Base-by-base conservation (phyloP, 2,329 filamentous ascomycete species). In the Zalaria sp. region DNA sequence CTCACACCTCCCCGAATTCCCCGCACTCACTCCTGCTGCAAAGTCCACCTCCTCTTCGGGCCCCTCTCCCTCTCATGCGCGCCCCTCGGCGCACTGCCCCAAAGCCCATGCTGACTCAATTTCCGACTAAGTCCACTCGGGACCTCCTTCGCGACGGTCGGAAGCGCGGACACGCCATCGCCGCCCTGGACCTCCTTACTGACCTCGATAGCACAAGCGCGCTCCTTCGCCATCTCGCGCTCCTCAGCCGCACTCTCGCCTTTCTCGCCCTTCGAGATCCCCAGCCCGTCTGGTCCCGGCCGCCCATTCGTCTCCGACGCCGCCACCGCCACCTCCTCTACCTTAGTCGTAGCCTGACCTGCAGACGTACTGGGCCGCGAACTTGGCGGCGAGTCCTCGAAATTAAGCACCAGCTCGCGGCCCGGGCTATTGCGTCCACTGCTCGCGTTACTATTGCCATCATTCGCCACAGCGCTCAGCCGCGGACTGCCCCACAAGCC, bases 31-130 rank as follows among this genome's bases (percentile, higher is more conserved):
- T 51, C 51, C 34, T 53, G 46, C 37, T 55, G 59, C 32, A 66
- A 53, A 3, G 62, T 67, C 64, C 64, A 67, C 41, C 64, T 49
- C 49, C 64, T 56, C 56, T 67, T 67, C 25, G 58, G 56, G 5
- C 60, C 61, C 26, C 49, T 49, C 5, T 56, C 56, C 41, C 62
- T 56, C 49, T 58, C 57, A 27, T 57, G 57, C 18, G 43, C 45
- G 4, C 50, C 44, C 50, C 52, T 47, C 47, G 52, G 51, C 9
- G 59, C 57, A n/a, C 56, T 57, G 0, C 65, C 65, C 66, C 66
- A 69, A 4, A 69, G 60, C 1, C 63, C 63, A 35, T 61, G 53
- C 47, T 51, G 53, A 51, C 52, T 57, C 5, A 57, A 39, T n/a
- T 50, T 45, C 7, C 48, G 35, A 5, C 45, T 44, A 3, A 48